These are phyloP conservation scores for Neobulgaria alba DNA, from an alignment of 2,329 filamentous ascomycete species.

Conservation along the genomic window DNA sequence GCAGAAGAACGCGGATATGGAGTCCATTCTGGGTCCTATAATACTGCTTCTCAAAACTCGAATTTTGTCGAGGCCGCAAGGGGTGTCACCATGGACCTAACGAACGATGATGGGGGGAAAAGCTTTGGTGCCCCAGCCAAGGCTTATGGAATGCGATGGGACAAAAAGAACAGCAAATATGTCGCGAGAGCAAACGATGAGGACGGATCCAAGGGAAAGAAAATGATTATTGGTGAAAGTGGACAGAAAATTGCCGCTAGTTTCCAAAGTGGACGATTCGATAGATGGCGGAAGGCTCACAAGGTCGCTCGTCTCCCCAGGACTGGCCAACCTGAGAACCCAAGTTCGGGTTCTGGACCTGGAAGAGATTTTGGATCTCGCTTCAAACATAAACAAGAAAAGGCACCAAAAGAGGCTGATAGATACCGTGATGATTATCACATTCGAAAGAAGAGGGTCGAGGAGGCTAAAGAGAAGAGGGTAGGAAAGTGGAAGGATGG, in stretches of 20 bases:
- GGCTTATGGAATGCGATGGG: conserved; percentile 77
- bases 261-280: conserved; percentile 90
- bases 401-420: conserved; percentile 88
- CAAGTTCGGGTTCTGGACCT: conserved; percentile 28
- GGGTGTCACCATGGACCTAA: conserved; percentile 83
- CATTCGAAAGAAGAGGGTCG: conserved; percentile 80
- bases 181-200: conserved; percentile 87
- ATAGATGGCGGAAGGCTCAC: conserved; percentile 83
- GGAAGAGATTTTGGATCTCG: conserved; percentile 40
- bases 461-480: conserved; percentile 78
- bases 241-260: conserved; percentile 92
- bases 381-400: conserved; percentile 81
- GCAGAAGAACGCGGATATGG: conserved; percentile 91
- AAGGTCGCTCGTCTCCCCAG: conserved; percentile 69
- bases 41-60: conserved; percentile 40
- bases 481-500: conserved; percentile 66
- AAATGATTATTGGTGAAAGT: conserved; percentile 78
- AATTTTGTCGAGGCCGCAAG: conserved; percentile 88
- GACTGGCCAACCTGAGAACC: conserved; percentile 70
- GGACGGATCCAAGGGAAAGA: conserved; percentile 68
- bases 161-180: conserved; percentile 95
- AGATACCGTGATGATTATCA: conserved; percentile 87
- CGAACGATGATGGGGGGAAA: conserved; percentile 75
- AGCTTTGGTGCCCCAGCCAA: conserved; percentile 70
- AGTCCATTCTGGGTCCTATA: conserved; percentile 68